phyloP scores from a whole-genome alignment of 805 yeast species.

The Ogataea methanolica region DNA sequence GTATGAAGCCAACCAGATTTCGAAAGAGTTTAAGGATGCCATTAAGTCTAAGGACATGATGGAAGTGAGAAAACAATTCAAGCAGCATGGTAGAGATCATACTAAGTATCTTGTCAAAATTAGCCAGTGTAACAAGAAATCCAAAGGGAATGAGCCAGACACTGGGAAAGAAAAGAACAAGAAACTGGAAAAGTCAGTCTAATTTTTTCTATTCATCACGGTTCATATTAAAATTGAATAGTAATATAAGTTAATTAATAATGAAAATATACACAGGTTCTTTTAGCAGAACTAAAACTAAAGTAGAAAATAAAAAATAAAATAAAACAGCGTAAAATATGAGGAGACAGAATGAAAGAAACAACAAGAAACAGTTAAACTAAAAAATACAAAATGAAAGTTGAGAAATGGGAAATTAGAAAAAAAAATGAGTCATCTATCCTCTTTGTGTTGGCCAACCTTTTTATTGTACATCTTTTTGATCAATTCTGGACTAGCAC shows the following conservation, averaged over 20 bases:
- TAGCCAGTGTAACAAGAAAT: too few species aligned
- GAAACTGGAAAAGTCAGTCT: not conserved
- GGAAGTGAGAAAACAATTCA: too few species aligned
- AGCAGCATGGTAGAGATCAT: too few species aligned
- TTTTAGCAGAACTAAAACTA: too few species aligned
- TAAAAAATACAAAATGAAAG: not conserved
- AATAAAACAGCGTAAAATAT: not conserved
- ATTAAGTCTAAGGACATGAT: too few species aligned
- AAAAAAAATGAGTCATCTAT: constrained; percentile 2
- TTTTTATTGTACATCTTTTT: constrained; percentile 30
- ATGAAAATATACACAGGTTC: too few species aligned
- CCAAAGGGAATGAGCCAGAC: not conserved
- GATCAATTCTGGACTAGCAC: constrained; percentile 26
- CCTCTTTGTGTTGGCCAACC: constrained; percentile 9
- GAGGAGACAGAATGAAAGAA: too few species aligned
- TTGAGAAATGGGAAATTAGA: too few species aligned
- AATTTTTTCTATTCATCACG: not conserved
- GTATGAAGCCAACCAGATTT: not conserved
- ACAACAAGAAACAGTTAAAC: too few species aligned
- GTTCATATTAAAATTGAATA: too few species aligned
- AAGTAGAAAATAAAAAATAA: not conserved
- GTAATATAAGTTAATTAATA: too few species aligned
- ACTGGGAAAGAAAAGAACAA: not conserved
- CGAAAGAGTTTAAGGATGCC: not conserved
- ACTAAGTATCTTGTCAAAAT: too few species aligned